Evolutionary conservation across 1,284 basidiomycete genomes (phyloP).

Genomic region (Moesziomyces sp.): DNA sequence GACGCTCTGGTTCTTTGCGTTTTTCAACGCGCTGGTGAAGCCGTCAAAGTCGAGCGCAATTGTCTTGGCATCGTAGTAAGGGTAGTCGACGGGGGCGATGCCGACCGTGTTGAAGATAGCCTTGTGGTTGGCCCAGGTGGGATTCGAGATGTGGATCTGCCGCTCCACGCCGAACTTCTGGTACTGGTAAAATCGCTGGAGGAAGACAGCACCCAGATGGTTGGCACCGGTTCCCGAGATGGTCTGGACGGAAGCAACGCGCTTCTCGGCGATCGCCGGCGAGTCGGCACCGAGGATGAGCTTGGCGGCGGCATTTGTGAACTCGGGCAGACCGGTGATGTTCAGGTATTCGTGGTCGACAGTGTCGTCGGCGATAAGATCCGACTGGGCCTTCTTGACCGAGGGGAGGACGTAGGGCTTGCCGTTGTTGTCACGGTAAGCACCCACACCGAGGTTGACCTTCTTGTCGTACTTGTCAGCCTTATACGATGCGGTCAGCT

Average conservation of each 20-base stretch:
- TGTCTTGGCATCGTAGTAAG: slow-evolving; percentile 90
- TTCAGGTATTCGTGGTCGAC: slow-evolving; percentile 94
- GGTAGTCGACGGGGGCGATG: slow-evolving; percentile 82
- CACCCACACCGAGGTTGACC: slow-evolving; percentile 81
- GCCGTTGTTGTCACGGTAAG: slow-evolving; percentile 69
- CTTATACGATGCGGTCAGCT: slow-evolving; percentile 88
- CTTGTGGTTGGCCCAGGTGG: slow-evolving; percentile 95
- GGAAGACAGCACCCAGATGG: slow-evolving; percentile 88
- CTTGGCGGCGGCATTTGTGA: slow-evolving; percentile 80
- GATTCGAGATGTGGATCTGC: slow-evolving; percentile 83
- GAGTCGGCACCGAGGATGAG: slow-evolving; percentile 83
- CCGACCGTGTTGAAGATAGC: slow-evolving; percentile 87
- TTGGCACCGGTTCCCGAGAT: slow-evolving; percentile 96
- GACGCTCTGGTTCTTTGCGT: slow-evolving; percentile 79
- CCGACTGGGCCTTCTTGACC: slow-evolving; percentile 75
- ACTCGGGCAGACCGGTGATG: slow-evolving; percentile 86
- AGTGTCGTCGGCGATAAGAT: slow-evolving; percentile 77
- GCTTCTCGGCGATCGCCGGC: slow-evolving; percentile 76
- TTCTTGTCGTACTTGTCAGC: slow-evolving; percentile 82
- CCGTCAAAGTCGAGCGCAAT: slow-evolving; percentile 86
- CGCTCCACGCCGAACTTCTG: slow-evolving; percentile 64
- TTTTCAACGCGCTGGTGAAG: slow-evolving; percentile 73
- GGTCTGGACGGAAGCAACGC: slow-evolving; percentile 71
- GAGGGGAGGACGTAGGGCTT: slow-evolving; percentile 70
- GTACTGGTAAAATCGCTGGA: slow-evolving; percentile 81